These are phyloP conservation scores for Zanthoxylum bungeanum DNA, from an alignment of 345 rosid species.

Conservation along the genomic window DNA sequence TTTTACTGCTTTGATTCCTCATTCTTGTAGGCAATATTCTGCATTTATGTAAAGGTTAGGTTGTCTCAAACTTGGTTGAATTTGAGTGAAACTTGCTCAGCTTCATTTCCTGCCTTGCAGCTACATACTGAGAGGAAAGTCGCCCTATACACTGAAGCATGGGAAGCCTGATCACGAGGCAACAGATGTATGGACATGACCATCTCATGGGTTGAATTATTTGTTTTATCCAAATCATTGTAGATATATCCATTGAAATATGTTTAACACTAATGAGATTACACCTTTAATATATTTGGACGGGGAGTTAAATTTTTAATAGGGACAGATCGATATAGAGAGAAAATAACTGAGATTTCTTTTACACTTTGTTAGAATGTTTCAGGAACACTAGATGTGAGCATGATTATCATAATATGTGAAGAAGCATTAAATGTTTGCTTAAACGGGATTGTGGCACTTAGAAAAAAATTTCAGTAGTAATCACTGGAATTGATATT, in stretches of 20 bases:
- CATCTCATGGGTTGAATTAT: not conserved
- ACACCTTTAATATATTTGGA: not conserved
- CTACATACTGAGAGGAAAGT: constrained; percentile 74
- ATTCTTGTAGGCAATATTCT: constrained; percentile 4
- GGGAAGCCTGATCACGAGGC: constrained; percentile 93
- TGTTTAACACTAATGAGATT: not conserved
- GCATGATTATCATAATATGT: not conserved
- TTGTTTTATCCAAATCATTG: not conserved
- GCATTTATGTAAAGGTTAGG: not conserved
- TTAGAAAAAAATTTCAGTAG: not conserved
- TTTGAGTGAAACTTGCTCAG: constrained; percentile 4
- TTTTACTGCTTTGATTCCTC: not conserved
- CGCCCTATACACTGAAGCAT: constrained; percentile 73
- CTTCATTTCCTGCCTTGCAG: constrained; percentile 39
- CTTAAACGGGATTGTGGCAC: not conserved
- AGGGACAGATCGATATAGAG: not conserved
- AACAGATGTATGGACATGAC: constrained; percentile 55
- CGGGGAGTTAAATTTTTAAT: not conserved
- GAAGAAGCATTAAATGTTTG: not conserved
- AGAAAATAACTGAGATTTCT: constrained; percentile 1
- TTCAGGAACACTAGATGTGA: not conserved
- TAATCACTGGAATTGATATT: not conserved
- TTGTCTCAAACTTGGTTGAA: not conserved
- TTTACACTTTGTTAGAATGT: not conserved
- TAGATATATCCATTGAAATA: not conserved